A percentile compares a stretch with the other conserved stretches of the same genome.
Conservation (phyloP, 306 rosid species). For the peach (Prunus persica) region Prunus_persica_NCBIv2 NC_034010.1:26180501-26181000, state of each 20-base stretch:
- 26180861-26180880: slow-evolving; percentile 26
- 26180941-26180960: slow-evolving; percentile 62
- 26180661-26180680: slow-evolving; percentile 58
- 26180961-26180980: slow-evolving; percentile 65
- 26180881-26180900: slow-evolving; percentile 69
- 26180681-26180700: slow-evolving; percentile 52
- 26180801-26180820: neutral
- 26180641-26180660: slow-evolving; percentile 67
- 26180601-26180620: slow-evolving; percentile 49
- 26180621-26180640: slow-evolving; percentile 48
- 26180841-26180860: neutral
- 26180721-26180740: slow-evolving; percentile 36
- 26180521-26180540: neutral
- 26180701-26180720: slow-evolving; percentile 28
- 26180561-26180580: slow-evolving; percentile 64
- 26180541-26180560: slow-evolving; percentile 55
- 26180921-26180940: slow-evolving; percentile 73
- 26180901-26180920: slow-evolving; percentile 64
- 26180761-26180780: slow-evolving; percentile 37
- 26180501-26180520: slow-evolving; percentile 3
- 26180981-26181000: slow-evolving; percentile 46
- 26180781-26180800: too few relatives aligned
- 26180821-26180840: neutral
- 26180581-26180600: slow-evolving; percentile 27
- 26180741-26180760: slow-evolving; percentile 28